Evolutionary conservation across 2,329 filamentous ascomycete genomes (phyloP).

Genomic region (Biscogniauxia sp.): DNA sequence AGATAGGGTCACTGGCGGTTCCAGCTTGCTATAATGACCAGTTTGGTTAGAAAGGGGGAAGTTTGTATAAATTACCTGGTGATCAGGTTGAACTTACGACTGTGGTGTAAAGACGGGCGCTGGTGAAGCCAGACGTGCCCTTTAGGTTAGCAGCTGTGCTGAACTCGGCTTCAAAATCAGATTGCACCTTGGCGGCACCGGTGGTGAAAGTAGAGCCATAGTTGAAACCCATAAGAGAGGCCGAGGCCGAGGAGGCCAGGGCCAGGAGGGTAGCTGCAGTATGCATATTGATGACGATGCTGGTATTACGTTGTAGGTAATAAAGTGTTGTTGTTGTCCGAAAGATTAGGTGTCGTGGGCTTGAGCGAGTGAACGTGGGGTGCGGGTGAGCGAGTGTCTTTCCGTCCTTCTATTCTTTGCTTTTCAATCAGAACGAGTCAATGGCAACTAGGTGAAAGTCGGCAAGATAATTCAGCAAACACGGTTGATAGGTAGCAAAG

Average conservation of each 20-base stretch:
- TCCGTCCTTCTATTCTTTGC: no score
- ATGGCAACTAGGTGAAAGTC: constrained; percentile 3
- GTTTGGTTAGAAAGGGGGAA: constrained; percentile 7
- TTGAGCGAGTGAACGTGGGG: background rate
- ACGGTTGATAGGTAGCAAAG: constrained; percentile 7
- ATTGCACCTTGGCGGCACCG: constrained; percentile 56
- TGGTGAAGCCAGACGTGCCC: constrained; percentile 65
- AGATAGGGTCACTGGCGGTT: constrained; percentile 51
- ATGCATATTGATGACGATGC: constrained; percentile 20
- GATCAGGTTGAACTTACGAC: constrained; percentile 42
- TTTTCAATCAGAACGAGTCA: constrained; percentile 5
- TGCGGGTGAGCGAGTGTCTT: background rate
- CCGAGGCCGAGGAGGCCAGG: constrained; percentile 39
- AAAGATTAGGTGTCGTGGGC: background rate
- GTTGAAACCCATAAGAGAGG: constrained; percentile 66
- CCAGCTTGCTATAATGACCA: constrained; percentile 54
- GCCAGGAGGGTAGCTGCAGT: constrained; percentile 28
- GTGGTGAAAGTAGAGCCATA: constrained; percentile 64
- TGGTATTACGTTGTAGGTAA: background rate
- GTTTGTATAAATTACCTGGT: background rate
- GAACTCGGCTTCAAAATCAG: constrained; percentile 71
- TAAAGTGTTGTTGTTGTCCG: background rate
- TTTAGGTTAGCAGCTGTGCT: constrained; percentile 60
- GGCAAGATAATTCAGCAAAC: constrained; percentile 5
- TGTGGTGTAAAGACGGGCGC: constrained; percentile 74